Percentiles rank a stretch among this genome's conserved stretches.
Conservation (phyloP, 2,329 filamentous ascomycete species). For the Curvularia sp. region DNA sequence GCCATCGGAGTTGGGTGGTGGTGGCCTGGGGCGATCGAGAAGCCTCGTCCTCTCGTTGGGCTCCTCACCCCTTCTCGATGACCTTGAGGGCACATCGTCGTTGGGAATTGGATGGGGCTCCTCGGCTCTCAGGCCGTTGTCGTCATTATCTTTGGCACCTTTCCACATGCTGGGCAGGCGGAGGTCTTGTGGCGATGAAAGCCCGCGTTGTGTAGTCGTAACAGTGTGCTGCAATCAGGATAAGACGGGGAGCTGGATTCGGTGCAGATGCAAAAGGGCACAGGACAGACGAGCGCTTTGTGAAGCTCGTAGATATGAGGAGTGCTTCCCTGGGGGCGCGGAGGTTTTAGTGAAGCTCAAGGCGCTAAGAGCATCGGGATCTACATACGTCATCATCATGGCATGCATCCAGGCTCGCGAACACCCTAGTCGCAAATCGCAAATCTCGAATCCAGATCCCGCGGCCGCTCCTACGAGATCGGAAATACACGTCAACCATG, state of each 20-base stretch:
- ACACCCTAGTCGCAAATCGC: slow-evolving; percentile 23
- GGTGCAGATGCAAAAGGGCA: background rate
- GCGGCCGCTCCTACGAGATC: slow-evolving; percentile 7
- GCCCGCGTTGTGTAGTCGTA: slow-evolving; percentile 2
- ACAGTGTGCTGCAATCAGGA: background rate
- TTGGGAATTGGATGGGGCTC: slow-evolving; percentile 28
- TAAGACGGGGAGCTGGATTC: background rate
- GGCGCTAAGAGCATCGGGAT: slow-evolving; percentile 27
- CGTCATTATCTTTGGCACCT: slow-evolving; percentile 52
- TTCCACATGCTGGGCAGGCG: slow-evolving; percentile 61
- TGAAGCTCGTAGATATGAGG: slow-evolving; percentile 11
- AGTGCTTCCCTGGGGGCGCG: slow-evolving; percentile 13
- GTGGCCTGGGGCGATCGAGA: slow-evolving; percentile 64
- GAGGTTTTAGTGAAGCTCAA: slow-evolving; percentile 25
- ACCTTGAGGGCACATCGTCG: slow-evolving; percentile 36
- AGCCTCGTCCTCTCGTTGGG: slow-evolving; percentile 70
- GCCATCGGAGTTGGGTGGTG: slow-evolving; percentile 67
- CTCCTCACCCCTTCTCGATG: slow-evolving; percentile 48
- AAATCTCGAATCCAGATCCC: slow-evolving; percentile 22
- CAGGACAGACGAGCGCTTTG: slow-evolving; percentile 9
- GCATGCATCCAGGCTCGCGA: slow-evolving; percentile 8
- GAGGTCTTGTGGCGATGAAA: slow-evolving; percentile 26
- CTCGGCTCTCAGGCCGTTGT: slow-evolving; percentile 39
- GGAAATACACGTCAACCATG: slow-evolving; percentile 7
- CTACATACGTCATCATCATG: slow-evolving; percentile 31